phyloP scores from a whole-genome alignment of 2,329 filamentous ascomycete species.

The Fusarium sp. region DNA sequence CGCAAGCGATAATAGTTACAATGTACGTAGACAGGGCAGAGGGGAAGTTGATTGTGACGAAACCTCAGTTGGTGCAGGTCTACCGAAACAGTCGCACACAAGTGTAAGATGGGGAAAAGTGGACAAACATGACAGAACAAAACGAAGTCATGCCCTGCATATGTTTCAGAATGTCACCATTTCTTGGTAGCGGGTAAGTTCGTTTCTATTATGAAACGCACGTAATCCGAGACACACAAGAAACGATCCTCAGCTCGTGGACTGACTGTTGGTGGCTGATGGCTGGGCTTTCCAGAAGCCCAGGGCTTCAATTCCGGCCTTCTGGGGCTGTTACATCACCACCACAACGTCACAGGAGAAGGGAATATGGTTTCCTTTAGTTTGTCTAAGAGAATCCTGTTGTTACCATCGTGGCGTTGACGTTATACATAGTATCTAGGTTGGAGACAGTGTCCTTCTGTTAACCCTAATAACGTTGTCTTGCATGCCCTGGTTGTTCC shows the following conservation, averaged over 20 bases:
- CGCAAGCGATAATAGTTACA: slow-evolving; percentile 34
- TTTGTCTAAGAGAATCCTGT: slow-evolving; percentile 4
- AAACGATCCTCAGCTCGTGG: slow-evolving; percentile 7
- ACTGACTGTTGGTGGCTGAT: neutral
- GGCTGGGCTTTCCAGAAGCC: neutral
- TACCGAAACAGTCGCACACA: slow-evolving; percentile 2
- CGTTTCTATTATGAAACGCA: slow-evolving; percentile 43
- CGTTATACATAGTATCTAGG: slow-evolving; percentile 3
- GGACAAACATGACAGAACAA: slow-evolving; percentile 17
- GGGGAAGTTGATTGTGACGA: slow-evolving; percentile 2
- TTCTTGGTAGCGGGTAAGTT: slow-evolving; percentile 29
- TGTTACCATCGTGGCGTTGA: slow-evolving; percentile 10
- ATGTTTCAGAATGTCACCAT: slow-evolving; percentile 16
- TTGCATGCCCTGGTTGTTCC: slow-evolving; percentile 14
- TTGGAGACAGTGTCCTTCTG: slow-evolving; percentile 18
- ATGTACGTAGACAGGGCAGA: slow-evolving; percentile 8
- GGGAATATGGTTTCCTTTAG: neutral
- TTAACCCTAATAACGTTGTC: slow-evolving; percentile 27
- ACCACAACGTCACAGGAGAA: slow-evolving; percentile 21
- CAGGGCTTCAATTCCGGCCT: neutral
- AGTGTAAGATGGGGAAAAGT: slow-evolving; percentile 15
- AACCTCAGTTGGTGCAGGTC: neutral
- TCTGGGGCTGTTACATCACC: slow-evolving; percentile 6
- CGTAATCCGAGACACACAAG: slow-evolving; percentile 30
- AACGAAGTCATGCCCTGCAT: neutral